These are phyloP conservation scores for Eucalyptus sideroxylon DNA, from an alignment of 345 rosid genomes.

Conservation along the genomic window DNA sequence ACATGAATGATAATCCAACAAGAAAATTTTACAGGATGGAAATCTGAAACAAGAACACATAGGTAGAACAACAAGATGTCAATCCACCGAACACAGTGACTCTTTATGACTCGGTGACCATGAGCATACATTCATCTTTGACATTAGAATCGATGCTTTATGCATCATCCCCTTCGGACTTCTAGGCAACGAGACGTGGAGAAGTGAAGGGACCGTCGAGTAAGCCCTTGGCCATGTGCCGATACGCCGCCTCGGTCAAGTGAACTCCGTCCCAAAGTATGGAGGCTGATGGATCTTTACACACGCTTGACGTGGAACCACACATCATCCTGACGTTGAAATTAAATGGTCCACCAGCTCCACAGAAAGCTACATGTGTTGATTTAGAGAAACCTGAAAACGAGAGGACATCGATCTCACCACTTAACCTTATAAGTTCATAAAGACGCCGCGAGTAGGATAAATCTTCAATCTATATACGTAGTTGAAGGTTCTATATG, in stretches of 20 bases:
- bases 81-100: neutral
- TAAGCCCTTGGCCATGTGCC: too few species aligned
- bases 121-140: neutral
- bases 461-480: neutral
- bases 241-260: too few species aligned
- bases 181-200: neutral
- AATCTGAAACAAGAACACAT: neutral
- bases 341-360: too few species aligned
- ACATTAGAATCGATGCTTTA: neutral
- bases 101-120: neutral
- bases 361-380: neutral
- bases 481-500: neutral
- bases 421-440: neutral
- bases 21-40: neutral
- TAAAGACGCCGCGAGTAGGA: neutral
- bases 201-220: too few species aligned
- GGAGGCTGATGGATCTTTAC: too few species aligned
- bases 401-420: neutral
- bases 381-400: neutral
- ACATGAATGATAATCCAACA: neutral
- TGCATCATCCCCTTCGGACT: neutral
- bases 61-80: neutral
- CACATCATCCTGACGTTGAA: too few species aligned
- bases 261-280: too few species aligned
- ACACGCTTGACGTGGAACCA: too few species aligned